Evolutionary conservation across 2,329 filamentous ascomycete genomes (phyloP).

Genomic region (Talaromyces sp.): DNA sequence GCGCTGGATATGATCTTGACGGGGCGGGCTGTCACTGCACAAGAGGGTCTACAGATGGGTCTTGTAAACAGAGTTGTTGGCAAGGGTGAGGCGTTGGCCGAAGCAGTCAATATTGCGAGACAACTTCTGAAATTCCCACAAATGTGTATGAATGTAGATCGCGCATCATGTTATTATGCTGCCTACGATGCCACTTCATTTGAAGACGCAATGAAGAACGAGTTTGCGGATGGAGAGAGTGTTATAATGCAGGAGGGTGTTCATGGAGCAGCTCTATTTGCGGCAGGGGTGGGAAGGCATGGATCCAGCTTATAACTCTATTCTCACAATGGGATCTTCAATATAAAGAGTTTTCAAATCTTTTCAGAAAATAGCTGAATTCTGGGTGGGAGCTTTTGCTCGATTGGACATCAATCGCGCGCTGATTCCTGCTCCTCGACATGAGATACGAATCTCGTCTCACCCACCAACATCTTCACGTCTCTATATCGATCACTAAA

Average conservation of each 20-base stretch:
- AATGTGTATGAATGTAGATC: constrained; percentile 51
- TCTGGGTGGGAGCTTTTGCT: not conserved
- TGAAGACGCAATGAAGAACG: constrained; percentile 49
- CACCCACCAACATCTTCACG: not conserved
- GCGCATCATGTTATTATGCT: constrained; percentile 49
- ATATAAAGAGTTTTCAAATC: not conserved
- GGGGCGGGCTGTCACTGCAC: constrained; percentile 47
- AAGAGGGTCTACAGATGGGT: constrained; percentile 52
- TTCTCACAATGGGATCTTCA: not conserved
- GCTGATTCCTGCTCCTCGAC: not conserved
- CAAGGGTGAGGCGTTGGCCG: constrained; percentile 49
- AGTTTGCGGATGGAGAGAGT: constrained; percentile 45
- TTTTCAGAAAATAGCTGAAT: not conserved
- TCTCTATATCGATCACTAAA: not conserved
- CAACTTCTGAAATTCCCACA: constrained; percentile 51
- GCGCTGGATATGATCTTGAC: constrained; percentile 58
- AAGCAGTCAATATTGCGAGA: constrained; percentile 48
- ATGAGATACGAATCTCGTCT: not conserved
- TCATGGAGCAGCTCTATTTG: constrained; percentile 41
- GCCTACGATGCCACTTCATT: constrained; percentile 49
- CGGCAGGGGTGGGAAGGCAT: constrained; percentile 39
- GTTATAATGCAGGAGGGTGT: constrained; percentile 46
- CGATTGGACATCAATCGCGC: not conserved
- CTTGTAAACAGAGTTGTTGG: constrained; percentile 53
- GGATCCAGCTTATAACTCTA: constrained; percentile 22